Base-by-base conservation (phyloP, 2,329 filamentous ascomycete genomes). In the Dissoconium aciculare region DNA sequence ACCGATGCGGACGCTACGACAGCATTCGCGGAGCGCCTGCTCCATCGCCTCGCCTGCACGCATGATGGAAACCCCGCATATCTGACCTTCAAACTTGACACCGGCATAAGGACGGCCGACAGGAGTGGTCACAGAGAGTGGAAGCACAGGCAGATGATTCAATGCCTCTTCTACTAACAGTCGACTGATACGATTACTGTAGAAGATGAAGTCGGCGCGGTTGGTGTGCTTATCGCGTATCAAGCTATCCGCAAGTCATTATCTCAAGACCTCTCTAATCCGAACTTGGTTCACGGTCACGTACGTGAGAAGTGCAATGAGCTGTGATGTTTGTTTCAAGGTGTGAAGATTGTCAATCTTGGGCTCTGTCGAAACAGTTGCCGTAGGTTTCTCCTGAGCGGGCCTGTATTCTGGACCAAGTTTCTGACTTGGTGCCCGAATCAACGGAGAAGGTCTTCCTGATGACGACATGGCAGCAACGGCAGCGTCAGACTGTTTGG, bases 31-130 rank as follows among this genome's bases (percentile, higher is more conserved):
- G 38, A 98, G 63, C 2, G 87, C 89, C 58, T 95, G 84, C 60
- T 98, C 89, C 89, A 98, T 98, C 36, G 87, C 82, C 60, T 98
- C 89, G 30, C 89, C 89, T 9, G 89, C 89, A 41, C 89, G 74
- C 89, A 98, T 95, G 48, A 98, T 98, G 5, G 82, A 92, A 11
- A 98, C 89, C 32, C 89, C 89, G 52, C 89, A 98, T 46, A 98
- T 98, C 62, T 95, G 94, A 42, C 89, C 89, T 55, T 95, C 78
- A 50, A 98, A 98, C 59, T 80, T 79, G 41, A 98, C 80, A 15
- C 89, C 89, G 17, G 79, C 72, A 58, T 98, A 98, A 31, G 73
- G 72, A 40, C 78, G 75, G 24, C 85, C 87, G 26, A 94, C 80
- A 1, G 89, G 89, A 5, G 89, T 95, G 25, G 78, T 91, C 50